Evolutionary conservation across 2,329 filamentous ascomycete genomes (phyloP), one percentile per base, ranked within the genome.

Genomic region (Tolypocladium pustulatum): DNA sequence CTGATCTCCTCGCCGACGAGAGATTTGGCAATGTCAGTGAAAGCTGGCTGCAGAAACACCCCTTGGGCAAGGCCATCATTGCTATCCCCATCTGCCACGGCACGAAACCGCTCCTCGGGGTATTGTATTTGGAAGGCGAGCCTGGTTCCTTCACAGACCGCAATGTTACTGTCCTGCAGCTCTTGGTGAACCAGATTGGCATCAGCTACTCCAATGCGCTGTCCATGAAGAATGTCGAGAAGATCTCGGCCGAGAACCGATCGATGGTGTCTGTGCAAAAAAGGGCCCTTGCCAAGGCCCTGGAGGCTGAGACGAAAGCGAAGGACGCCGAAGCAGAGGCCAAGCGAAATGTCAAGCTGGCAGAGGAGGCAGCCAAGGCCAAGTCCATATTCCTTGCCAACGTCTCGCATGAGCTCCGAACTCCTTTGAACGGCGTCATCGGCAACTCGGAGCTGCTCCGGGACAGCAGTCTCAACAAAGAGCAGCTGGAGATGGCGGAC

Each of bases 381-480:
- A 93, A 93, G 70, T 88, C 86, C 2, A 90, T 92, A 59, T 93
- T 93, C 73, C 75, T 89, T 52, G 87, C 87, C 46, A 89, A 90
- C 62, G 90, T 93, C 64, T 91, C 87, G 2, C 89, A 93, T 71
- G 89, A 93, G 72, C 75, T 93, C 59, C 84, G 88, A 54, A 92
- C 89, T 1, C 91, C 91, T 0, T 85, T 96, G 55, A 92, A 93
- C 59, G 91, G 91, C 36, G 90, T 95, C 10, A 92, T 95, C 66
- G 91, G 91, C 54, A 95, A 95, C 78, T 89, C 88, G 13, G 91
- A 96, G 70, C 81, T 96, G 20, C 74, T 95, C 9, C 80, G 89
- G 54, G 90, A 94, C 67, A 92, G 88, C 65, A 76, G 82, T 27
- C 76, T 95, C 57, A 85, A 88, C 63, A 81, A 79, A 60, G 90